phyloP scores from a whole-genome alignment of 495 filamentous ascomycete genomes.

The Elaphomyces granulatus region DNA sequence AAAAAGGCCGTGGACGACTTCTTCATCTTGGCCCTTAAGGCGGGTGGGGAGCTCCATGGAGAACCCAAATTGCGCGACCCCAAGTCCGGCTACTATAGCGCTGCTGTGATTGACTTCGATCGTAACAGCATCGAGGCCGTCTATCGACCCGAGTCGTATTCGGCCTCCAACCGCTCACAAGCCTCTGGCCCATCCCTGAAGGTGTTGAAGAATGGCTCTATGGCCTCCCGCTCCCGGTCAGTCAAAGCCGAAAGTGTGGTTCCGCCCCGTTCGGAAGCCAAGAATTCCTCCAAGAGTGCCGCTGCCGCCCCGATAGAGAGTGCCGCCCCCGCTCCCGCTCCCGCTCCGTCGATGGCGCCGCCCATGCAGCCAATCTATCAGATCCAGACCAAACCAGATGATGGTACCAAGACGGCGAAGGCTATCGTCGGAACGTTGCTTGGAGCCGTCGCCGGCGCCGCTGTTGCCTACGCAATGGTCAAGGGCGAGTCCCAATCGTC shows the following conservation, averaged over 20 bases:
- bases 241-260: conserved; percentile 20
- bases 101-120: conserved; percentile 45
- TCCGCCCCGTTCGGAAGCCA: conserved; percentile 12
- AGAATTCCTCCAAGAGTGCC: background rate
- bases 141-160: conserved; percentile 25
- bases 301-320: background rate
- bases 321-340: background rate
- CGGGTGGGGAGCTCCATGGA: conserved; percentile 41
- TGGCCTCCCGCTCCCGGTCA: conserved; percentile 24
- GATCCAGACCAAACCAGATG: conserved; percentile 21
- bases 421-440: conserved; percentile 62
- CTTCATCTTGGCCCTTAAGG: conserved; percentile 42
- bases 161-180: conserved; percentile 13
- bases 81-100: conserved; percentile 41
- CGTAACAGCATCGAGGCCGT: conserved; percentile 49
- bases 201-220: conserved; percentile 25
- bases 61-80: conserved; percentile 39
- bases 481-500: conserved; percentile 30
- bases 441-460: conserved; percentile 62
- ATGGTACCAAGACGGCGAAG: conserved; percentile 29
- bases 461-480: conserved; percentile 57
- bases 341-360: conserved; percentile 1
- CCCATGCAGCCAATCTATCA: conserved; percentile 17
- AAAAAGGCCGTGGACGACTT: conserved; percentile 43
- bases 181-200: conserved; percentile 20